Conservation (phyloP, 2,329 filamentous ascomycete genomes). For the Colletotrichum sp. region DNA sequence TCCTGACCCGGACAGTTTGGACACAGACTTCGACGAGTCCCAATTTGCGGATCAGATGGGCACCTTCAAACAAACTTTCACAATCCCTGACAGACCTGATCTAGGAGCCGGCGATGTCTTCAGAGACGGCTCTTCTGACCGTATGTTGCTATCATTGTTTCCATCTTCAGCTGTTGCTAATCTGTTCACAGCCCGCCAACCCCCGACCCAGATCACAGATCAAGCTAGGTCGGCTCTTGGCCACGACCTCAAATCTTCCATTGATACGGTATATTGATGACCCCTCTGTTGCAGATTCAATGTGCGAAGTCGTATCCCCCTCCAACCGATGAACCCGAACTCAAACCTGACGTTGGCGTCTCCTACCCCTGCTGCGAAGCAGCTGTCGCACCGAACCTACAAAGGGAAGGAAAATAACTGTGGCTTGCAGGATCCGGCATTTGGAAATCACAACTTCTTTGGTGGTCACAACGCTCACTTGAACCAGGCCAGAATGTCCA, state of each 20-base stretch:
- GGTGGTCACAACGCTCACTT: background rate
- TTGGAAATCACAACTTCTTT: constrained; percentile 28
- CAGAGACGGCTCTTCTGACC: background rate
- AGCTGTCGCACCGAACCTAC: constrained; percentile 25
- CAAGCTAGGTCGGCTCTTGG: constrained; percentile 3
- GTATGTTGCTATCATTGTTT: background rate
- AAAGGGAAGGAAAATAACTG: constrained; percentile 36
- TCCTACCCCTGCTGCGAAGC: constrained; percentile 30
- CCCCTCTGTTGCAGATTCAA: constrained; percentile 33
- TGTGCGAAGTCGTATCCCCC: constrained; percentile 34
- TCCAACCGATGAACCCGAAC: constrained; percentile 41
- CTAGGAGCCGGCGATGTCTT: constrained; percentile 2
- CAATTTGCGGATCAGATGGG: background rate
- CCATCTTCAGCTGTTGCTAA: background rate
- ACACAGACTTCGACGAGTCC: background rate
- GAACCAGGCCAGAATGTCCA: background rate
- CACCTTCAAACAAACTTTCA: background rate
- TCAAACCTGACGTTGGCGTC: constrained; percentile 36
- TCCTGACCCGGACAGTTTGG: background rate
- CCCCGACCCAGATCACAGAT: background rate
- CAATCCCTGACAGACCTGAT: background rate
- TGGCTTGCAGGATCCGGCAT: constrained; percentile 25
- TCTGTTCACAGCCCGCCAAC: background rate
- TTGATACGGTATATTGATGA: constrained; percentile 20
- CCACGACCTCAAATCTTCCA: background rate